Percentiles rank a stretch among this genome's conserved stretches.
Conservation (phyloP, 768 basidiomycete species). For the Paxillus rubicundulus region DNA sequence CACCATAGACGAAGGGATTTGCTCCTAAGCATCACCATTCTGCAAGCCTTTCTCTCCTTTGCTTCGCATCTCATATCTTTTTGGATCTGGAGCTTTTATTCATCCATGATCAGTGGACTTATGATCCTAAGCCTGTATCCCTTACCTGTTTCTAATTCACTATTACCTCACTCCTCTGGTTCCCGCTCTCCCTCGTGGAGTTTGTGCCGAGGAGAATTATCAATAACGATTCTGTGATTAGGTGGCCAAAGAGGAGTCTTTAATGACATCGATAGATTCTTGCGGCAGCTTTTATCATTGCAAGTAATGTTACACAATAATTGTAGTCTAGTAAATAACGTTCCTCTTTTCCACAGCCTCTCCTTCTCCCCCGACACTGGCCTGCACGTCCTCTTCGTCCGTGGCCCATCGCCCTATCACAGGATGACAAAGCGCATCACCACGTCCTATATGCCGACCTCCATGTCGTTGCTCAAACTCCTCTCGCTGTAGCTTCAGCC, state of each 20-base stretch:
- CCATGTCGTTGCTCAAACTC: not conserved
- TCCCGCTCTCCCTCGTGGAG: too few species aligned
- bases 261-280: too few species aligned
- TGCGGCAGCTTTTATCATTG: too few species aligned
- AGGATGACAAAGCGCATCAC: not conserved
- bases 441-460: not conserved
- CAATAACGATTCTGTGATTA: too few species aligned
- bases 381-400: not conserved
- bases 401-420: not conserved
- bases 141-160: not conserved
- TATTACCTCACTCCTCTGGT: too few species aligned
- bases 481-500: not conserved
- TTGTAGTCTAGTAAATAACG: not conserved
- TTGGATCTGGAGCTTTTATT: not conserved
- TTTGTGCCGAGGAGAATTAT: too few species aligned
- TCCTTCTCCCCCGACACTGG: not conserved
- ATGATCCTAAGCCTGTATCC: conserved; percentile 12
- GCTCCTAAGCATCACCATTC: conserved; percentile 16
- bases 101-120: not conserved
- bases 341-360: not conserved
- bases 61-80: not conserved
- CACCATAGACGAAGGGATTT: conserved; percentile 38
- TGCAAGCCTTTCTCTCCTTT: not conserved
- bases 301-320: too few species aligned
- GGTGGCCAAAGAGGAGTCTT: too few species aligned